Conservation (phyloP, 129 eudicot species). For the Sambucus nigra region DNA sequence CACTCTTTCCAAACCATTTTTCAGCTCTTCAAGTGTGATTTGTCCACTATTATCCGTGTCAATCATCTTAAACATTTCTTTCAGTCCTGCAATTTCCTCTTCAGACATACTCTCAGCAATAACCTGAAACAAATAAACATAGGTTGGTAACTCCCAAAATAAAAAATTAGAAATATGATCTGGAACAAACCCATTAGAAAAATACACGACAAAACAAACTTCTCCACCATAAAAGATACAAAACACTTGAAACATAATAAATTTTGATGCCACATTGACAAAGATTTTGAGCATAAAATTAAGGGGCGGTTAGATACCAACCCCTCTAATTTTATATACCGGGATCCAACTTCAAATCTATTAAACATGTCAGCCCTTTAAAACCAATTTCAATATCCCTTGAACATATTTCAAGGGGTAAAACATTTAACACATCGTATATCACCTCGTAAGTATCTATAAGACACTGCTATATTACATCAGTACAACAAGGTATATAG, state of each 20-base stretch:
- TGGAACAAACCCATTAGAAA: neutral
- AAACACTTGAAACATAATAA: neutral
- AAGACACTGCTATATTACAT: too few species aligned
- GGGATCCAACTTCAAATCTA: too few species aligned
- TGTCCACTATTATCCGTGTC: slow-evolving; percentile 65
- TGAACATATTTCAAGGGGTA: too few species aligned
- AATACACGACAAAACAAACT: neutral
- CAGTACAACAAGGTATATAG: neutral
- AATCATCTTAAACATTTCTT: slow-evolving; percentile 83
- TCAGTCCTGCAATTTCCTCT: slow-evolving; percentile 89
- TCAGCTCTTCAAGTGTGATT: slow-evolving; percentile 72
- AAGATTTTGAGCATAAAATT: neutral
- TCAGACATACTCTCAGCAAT: slow-evolving; percentile 80
- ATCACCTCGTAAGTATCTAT: too few species aligned
- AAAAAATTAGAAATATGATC: neutral
- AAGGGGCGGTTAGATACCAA: too few species aligned
- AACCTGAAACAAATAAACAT: slow-evolving; percentile 34
- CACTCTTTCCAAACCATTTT: slow-evolving; percentile 51
- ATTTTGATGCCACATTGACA: neutral
- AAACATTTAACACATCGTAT: too few species aligned
- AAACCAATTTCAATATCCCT: too few species aligned
- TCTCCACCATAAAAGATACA: too few species aligned
- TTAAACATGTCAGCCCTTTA: too few species aligned
- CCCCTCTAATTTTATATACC: too few species aligned
- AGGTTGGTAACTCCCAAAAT: neutral